phyloP scores from a whole-genome alignment of 2,329 filamentous ascomycete genomes.

The Neofusicoccum parvum region DNA sequence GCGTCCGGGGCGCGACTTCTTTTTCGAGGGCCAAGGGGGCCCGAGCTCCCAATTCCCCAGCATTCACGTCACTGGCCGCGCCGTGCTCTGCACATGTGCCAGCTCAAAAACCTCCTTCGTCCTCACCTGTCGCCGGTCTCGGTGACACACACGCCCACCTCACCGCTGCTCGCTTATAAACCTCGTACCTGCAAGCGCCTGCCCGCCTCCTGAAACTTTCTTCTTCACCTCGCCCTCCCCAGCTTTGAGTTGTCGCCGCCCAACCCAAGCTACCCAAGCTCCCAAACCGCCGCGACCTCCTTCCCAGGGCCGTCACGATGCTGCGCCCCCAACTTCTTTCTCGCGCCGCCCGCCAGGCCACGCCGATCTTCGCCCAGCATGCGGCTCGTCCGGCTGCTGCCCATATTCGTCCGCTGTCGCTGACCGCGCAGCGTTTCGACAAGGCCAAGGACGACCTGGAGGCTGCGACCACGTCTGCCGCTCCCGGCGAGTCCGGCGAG shows the following conservation, averaged over 20 bases:
- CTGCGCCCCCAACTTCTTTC: slow-evolving; percentile 35
- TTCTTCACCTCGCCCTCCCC: background rate
- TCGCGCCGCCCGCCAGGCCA: slow-evolving; percentile 29
- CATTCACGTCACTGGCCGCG: background rate
- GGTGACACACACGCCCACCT: background rate
- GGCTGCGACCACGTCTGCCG: slow-evolving; percentile 38
- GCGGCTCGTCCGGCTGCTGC: slow-evolving; percentile 30
- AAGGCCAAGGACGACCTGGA: slow-evolving; percentile 34
- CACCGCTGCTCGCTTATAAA: slow-evolving; percentile 10
- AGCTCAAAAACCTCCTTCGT: slow-evolving; percentile 15
- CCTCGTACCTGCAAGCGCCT: background rate
- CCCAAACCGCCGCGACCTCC: background rate
- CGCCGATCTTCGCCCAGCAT: slow-evolving; percentile 31
- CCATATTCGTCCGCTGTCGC: slow-evolving; percentile 32
- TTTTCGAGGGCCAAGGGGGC: background rate
- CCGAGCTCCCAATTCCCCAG: slow-evolving; percentile 10
- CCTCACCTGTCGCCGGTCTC: slow-evolving; percentile 4
- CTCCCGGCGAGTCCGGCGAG: slow-evolving; percentile 44
- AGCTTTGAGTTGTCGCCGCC: background rate
- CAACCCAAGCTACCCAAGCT: slow-evolving; percentile 18
- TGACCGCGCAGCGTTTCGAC: slow-evolving; percentile 33
- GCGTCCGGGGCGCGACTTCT: background rate
- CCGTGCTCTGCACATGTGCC: slow-evolving; percentile 12
- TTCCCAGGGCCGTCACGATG: slow-evolving; percentile 28
- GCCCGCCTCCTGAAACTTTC: background rate